These are phyloP conservation scores for Vitis amurensis DNA, from an alignment of 164 flowering plant species.

Conservation along the genomic window DNA sequence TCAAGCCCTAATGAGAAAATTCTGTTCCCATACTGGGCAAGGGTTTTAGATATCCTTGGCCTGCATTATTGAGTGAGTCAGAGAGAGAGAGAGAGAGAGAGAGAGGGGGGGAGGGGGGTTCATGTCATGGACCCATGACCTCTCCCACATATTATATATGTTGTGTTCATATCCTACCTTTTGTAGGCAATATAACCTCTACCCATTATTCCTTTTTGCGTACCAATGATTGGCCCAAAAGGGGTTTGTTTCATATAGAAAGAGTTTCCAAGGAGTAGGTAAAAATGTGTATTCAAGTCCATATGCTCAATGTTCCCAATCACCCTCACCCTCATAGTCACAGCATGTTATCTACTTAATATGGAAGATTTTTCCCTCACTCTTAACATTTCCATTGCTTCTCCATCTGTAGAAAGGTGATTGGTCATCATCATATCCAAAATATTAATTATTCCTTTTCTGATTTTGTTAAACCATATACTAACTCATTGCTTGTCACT, in stretches of 20 bases:
- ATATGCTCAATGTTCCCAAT: slow-evolving; percentile 11
- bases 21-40: neutral
- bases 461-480: slow-evolving; percentile 7
- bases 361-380: slow-evolving; percentile 11
- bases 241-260: slow-evolving; percentile 17
- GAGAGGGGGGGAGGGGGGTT: too few relatives aligned
- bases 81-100: neutral
- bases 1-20: neutral
- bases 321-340: slow-evolving; percentile 5
- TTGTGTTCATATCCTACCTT: slow-evolving; percentile 22
- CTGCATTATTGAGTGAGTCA: slow-evolving; percentile 8
- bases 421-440: slow-evolving; percentile 24
- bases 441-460: slow-evolving; percentile 4
- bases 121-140: slow-evolving; percentile 26
- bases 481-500: slow-evolving; percentile 18
- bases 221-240: slow-evolving; percentile 30
- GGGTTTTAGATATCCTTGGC: slow-evolving; percentile 8
- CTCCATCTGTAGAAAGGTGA: slow-evolving; percentile 11
- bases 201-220: slow-evolving; percentile 27
- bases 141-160: slow-evolving; percentile 21
- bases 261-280: slow-evolving; percentile 25
- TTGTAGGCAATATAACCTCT: slow-evolving; percentile 20
- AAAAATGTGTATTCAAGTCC: slow-evolving; percentile 6
- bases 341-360: slow-evolving; percentile 16
- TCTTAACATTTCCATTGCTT: slow-evolving; percentile 7